Conservation (phyloP, 2,329 filamentous ascomycete species). For the Aspergillus fructus region DNA sequence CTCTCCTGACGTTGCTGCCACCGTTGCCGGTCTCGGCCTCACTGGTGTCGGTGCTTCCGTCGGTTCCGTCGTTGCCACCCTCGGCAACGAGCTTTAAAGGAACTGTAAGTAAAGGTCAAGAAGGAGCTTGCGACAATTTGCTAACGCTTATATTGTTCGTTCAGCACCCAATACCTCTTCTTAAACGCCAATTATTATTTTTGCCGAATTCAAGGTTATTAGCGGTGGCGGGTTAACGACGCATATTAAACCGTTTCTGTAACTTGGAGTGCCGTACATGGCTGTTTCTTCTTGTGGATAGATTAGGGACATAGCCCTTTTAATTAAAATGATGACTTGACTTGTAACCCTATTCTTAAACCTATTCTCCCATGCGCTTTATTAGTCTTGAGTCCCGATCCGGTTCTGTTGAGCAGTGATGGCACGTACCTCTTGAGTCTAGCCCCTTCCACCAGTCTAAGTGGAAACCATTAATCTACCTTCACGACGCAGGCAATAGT, state of each 20-base stretch:
- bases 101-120: conserved; percentile 1
- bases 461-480: conserved; percentile 2
- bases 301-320: conserved; percentile 4
- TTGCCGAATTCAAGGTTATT: not conserved
- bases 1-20: conserved; percentile 18
- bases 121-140: not conserved
- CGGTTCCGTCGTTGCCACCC: conserved; percentile 23
- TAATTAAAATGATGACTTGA: conserved; percentile 6
- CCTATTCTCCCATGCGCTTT: not conserved
- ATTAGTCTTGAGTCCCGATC: not conserved
- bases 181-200: not conserved
- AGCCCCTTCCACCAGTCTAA: not conserved
- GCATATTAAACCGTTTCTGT: conserved; percentile 7
- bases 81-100: conserved; percentile 28
- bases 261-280: conserved; percentile 1
- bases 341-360: too few relatives aligned
- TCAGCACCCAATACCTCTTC: not conserved
- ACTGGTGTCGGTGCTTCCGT: conserved; percentile 16
- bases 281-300: conserved; percentile 1
- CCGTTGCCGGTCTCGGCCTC: conserved; percentile 16
- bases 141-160: not conserved
- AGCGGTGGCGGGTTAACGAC: conserved; percentile 3
- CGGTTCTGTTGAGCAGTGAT: too few relatives aligned
- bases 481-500: not conserved
- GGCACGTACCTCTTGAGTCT: too few relatives aligned